phyloP scores from a whole-genome alignment of 2,329 filamentous ascomycete genomes.

The Leptoxyphium fumago region DNA sequence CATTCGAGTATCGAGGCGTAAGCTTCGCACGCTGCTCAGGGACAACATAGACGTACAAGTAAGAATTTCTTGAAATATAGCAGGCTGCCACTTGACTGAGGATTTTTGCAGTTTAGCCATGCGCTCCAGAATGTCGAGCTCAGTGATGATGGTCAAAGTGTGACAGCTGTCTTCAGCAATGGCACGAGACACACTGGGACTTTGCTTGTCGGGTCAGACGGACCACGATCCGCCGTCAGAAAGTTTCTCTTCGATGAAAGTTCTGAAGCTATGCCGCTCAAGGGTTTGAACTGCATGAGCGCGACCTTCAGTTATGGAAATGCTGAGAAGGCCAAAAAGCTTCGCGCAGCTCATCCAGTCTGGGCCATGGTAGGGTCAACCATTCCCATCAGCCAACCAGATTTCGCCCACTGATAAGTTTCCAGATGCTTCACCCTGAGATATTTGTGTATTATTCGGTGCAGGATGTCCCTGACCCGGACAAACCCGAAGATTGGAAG shows the following conservation, averaged over 20 bases:
- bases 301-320: constrained; percentile 7
- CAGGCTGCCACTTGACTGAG: no score
- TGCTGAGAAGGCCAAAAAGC: constrained; percentile 6
- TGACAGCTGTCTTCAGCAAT: constrained; percentile 9
- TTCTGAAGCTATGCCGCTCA: neutral
- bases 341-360: constrained; percentile 7
- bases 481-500: constrained; percentile 7
- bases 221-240: constrained; percentile 10
- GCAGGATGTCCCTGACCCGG: constrained; percentile 5
- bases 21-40: constrained; percentile 6
- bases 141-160: constrained; percentile 3
- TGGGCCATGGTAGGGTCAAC: constrained; percentile 1
- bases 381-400: no score
- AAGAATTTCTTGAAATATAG: neutral
- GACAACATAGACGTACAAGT: constrained; percentile 7
- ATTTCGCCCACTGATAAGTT: no score
- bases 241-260: constrained; percentile 3
- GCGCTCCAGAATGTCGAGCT: constrained; percentile 1
- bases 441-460: constrained; percentile 5
- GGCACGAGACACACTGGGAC: constrained; percentile 6
- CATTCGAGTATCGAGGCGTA: constrained; percentile 6
- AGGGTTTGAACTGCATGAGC: constrained; percentile 5
- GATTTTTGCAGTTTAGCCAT: constrained; percentile 2
- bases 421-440: constrained; percentile 3
- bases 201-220: constrained; percentile 12